Evolutionary conservation across 1,284 basidiomycete species (phyloP).

Genomic region (Sparassis latifolia): DNA sequence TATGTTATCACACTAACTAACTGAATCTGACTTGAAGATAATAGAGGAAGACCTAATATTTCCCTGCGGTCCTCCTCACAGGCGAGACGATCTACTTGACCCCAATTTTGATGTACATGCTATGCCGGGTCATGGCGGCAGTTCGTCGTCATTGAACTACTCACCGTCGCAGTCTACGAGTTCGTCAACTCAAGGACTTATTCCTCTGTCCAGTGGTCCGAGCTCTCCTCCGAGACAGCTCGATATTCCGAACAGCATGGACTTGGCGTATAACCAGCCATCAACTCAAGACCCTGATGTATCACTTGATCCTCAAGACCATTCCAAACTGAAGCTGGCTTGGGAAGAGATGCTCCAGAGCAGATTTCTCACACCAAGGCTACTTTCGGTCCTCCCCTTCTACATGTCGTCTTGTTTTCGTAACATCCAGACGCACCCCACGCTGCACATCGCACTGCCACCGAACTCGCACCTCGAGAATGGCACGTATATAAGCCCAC

Average conservation of each 20-base stretch:
- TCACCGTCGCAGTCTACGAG: not conserved
- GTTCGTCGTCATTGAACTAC: slow-evolving; percentile 3
- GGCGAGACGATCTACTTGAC: not conserved
- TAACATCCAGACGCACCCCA: slow-evolving; percentile 44
- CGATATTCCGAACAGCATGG: slow-evolving; percentile 1
- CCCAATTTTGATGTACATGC: not conserved
- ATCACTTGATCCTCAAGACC: slow-evolving; percentile 46
- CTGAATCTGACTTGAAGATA: slow-evolving; percentile 32
- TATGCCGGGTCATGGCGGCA: not conserved
- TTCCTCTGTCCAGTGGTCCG: not conserved
- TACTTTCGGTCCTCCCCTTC: slow-evolving; percentile 59
- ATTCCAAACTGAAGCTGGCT: slow-evolving; percentile 50
- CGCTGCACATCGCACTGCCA: slow-evolving; percentile 51
- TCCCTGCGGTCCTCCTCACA: slow-evolving; percentile 33
- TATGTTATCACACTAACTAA: not conserved
- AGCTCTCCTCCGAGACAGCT: not conserved
- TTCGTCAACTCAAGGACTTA: slow-evolving; percentile 1
- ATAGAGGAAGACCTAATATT: slow-evolving; percentile 71
- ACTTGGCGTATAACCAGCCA: not conserved
- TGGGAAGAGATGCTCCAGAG: slow-evolving; percentile 65
- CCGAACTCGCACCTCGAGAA: slow-evolving; percentile 30
- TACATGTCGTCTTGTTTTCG: slow-evolving; percentile 57
- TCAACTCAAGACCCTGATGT: not conserved
- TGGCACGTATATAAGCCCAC: slow-evolving; percentile 2
- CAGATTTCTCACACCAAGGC: slow-evolving; percentile 49